These are phyloP conservation scores for Lactifluus echinatus DNA, from an alignment of 768 basidiomycete species.

Conservation along the genomic window DNA sequence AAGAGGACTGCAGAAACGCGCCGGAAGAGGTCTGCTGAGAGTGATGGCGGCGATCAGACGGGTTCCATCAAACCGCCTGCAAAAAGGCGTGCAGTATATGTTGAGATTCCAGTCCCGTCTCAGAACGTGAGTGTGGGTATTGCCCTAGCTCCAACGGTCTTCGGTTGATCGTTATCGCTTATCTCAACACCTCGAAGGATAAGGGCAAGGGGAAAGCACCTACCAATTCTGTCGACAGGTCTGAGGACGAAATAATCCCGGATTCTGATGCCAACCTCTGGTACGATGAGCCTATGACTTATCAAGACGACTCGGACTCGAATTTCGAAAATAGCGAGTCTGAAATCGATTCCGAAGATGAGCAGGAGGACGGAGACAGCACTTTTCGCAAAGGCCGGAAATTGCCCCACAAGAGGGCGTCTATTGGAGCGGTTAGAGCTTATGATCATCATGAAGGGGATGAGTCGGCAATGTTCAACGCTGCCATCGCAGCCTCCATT, in stretches of 20 bases:
- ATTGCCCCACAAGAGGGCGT: neutral
- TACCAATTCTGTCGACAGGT: neutral
- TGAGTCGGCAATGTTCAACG: constrained; percentile 40
- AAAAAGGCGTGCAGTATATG: constrained; percentile 22
- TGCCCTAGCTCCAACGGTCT: neutral
- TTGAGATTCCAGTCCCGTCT: constrained; percentile 20
- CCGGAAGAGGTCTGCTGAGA: constrained; percentile 22
- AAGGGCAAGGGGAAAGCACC: constrained; percentile 16
- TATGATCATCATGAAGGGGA: constrained; percentile 22
- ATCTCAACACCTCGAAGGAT: constrained; percentile 10
- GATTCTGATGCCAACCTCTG: constrained; percentile 43
- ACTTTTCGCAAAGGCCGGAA: constrained; percentile 1
- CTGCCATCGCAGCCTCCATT: constrained; percentile 49
- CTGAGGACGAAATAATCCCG: constrained; percentile 28
- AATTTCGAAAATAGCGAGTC: constrained; percentile 44
- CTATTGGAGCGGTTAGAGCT: neutral
- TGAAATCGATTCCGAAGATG: constrained; percentile 30
- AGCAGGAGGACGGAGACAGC: constrained; percentile 7
- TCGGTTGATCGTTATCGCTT: constrained; percentile 9
- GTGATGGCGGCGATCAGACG: constrained; percentile 34
- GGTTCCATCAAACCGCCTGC: constrained; percentile 15
- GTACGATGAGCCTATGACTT: constrained; percentile 6
- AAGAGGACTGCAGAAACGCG: constrained; percentile 5
- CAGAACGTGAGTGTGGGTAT: constrained; percentile 19
- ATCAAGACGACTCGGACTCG: constrained; percentile 14